phyloP scores from a whole-genome alignment of 2,329 filamentous ascomycete species.

The Fusarium sambucinum region DNA sequence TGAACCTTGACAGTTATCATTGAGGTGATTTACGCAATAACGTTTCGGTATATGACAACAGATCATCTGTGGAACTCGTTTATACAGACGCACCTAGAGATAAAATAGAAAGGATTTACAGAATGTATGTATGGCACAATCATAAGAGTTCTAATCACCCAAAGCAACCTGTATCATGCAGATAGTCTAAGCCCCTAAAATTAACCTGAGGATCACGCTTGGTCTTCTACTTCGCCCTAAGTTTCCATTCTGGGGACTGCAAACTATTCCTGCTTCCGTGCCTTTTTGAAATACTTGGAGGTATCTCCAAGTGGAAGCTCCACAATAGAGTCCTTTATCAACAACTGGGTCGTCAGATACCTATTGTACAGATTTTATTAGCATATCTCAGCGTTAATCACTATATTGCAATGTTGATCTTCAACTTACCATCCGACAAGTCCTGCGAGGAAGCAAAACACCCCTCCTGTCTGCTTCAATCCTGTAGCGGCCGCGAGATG shows the following conservation, averaged over 20 bases:
- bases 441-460: neutral
- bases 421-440: neutral
- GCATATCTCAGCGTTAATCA: neutral
- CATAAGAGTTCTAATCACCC: neutral
- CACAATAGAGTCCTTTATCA: neutral
- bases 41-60: no score
- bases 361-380: neutral
- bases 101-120: neutral
- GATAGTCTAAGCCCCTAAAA: no score
- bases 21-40: no score
- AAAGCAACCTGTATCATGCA: no score
- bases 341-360: neutral
- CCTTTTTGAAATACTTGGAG: neutral
- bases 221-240: no score
- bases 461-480: neutral
- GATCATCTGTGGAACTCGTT: neutral
- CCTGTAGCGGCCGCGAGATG: neutral
- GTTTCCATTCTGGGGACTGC: neutral
- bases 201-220: no score
- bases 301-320: neutral
- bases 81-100: neutral
- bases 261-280: neutral
- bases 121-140: neutral
- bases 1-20: neutral
- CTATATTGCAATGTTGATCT: neutral